These are phyloP conservation scores for Hydnum rufescens DNA, from an alignment of 768 basidiomycete species.

Conservation along the genomic window DNA sequence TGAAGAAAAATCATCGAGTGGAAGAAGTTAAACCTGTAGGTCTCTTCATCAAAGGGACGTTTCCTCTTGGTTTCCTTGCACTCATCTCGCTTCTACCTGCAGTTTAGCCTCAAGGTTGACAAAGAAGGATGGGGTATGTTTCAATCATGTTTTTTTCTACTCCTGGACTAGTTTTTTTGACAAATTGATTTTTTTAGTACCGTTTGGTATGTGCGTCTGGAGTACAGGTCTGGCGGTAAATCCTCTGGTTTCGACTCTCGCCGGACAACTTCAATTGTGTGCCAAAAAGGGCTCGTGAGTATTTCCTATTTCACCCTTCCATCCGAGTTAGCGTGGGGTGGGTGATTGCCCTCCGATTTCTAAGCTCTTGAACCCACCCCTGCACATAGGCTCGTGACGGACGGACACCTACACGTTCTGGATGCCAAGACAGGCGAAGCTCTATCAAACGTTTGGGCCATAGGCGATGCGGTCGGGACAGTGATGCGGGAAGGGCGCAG, in stretches of 20 bases:
- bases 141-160: background rate
- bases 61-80: background rate
- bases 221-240: slow-evolving; percentile 72
- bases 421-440: slow-evolving; percentile 34
- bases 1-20: background rate
- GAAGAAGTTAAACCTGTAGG: background rate
- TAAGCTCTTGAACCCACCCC: too few species aligned
- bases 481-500: too few species aligned
- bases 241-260: slow-evolving; percentile 46
- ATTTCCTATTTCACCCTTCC: too few species aligned
- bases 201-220: slow-evolving; percentile 73
- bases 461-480: slow-evolving; percentile 75
- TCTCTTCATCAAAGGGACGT: background rate
- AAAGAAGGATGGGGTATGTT: slow-evolving; percentile 1
- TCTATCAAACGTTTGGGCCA: slow-evolving; percentile 55
- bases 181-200: slow-evolving; percentile 29
- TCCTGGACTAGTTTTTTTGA: background rate
- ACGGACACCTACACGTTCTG: slow-evolving; percentile 4
- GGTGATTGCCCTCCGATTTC: too few species aligned
- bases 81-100: background rate
- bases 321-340: too few species aligned
- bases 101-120: background rate
- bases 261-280: slow-evolving; percentile 36
- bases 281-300: too few species aligned
- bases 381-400: background rate